These are phyloP conservation scores for Acanthamoeba rhysodes DNA, from an alignment of 208 protist genomes.

Conservation along the genomic window DNA sequence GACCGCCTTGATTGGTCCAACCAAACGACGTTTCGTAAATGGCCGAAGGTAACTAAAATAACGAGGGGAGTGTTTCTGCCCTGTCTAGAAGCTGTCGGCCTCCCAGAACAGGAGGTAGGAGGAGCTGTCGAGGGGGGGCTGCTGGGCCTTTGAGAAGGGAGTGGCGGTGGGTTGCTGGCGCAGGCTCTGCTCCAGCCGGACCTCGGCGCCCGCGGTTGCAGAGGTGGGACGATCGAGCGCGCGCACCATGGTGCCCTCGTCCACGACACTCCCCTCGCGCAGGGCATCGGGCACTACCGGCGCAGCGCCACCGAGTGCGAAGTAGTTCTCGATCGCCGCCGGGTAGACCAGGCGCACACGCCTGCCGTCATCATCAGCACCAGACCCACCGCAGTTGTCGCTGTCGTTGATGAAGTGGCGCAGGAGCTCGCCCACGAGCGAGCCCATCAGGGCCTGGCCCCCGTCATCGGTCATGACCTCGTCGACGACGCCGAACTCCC, in stretches of 20 bases:
- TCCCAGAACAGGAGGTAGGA: constrained; percentile 53
- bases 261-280: neutral
- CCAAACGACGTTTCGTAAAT: too few species aligned
- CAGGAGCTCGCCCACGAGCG: neutral
- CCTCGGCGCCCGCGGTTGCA: neutral
- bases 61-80: too few species aligned
- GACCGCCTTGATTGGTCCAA: too few species aligned
- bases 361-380: neutral
- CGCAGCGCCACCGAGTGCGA: neutral
- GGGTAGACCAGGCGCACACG: neutral
- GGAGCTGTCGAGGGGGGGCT: neutral
- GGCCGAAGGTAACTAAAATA: neutral
- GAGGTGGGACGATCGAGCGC: neutral
- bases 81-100: neutral
- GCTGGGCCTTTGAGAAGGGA: neutral
- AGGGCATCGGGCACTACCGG: neutral
- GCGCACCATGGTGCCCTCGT: neutral
- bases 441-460: neutral
- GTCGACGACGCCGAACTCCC: neutral
- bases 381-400: neutral
- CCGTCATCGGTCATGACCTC: neutral
- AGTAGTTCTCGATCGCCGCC: constrained; percentile 13
- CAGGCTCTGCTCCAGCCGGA: neutral
- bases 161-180: neutral
- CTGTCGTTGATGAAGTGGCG: neutral